Evolutionary conservation across 768 basidiomycete species (phyloP).

Genomic region (Leccinum broughii): DNA sequence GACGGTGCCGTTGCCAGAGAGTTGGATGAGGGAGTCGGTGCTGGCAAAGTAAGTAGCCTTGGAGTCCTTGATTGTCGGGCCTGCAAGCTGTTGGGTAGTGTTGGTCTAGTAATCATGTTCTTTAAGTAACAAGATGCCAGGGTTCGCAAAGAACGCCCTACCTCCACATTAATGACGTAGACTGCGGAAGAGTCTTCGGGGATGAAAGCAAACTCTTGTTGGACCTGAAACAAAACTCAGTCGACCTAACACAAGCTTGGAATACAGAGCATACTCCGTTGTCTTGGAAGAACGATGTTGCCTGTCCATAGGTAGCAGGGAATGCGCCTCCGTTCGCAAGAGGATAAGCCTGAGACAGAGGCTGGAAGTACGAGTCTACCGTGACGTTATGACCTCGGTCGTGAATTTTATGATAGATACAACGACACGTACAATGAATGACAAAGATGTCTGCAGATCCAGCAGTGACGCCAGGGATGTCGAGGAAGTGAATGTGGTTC

Average conservation of each 20-base stretch:
- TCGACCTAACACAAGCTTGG: not conserved
- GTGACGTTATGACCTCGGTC: not conserved
- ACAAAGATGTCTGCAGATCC: constrained; percentile 81
- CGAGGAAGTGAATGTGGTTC: constrained; percentile 84
- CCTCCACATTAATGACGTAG: constrained; percentile 75
- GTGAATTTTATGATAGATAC: not conserved
- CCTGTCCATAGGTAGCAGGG: constrained; percentile 68
- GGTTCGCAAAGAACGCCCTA: constrained; percentile 21
- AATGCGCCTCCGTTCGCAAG: constrained; percentile 47
- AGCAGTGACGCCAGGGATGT: constrained; percentile 63
- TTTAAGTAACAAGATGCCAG: constrained; percentile 5
- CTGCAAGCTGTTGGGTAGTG: constrained; percentile 59
- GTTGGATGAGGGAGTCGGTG: constrained; percentile 62
- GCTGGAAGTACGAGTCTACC: constrained; percentile 79
- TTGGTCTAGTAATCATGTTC: constrained; percentile 46
- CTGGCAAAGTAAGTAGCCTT: constrained; percentile 64
- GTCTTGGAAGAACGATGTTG: constrained; percentile 66
- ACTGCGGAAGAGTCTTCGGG: constrained; percentile 71
- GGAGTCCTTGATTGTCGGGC: constrained; percentile 61
- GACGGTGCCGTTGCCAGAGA: constrained; percentile 59
- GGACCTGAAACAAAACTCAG: constrained; percentile 43
- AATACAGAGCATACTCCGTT: constrained; percentile 42
- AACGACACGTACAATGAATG: constrained; percentile 71
- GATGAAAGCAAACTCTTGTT: constrained; percentile 75
- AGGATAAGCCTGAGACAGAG: constrained; percentile 59